phyloP scores from a whole-genome alignment of 768 basidiomycete species.

The Naganishia randhawae region DNA sequence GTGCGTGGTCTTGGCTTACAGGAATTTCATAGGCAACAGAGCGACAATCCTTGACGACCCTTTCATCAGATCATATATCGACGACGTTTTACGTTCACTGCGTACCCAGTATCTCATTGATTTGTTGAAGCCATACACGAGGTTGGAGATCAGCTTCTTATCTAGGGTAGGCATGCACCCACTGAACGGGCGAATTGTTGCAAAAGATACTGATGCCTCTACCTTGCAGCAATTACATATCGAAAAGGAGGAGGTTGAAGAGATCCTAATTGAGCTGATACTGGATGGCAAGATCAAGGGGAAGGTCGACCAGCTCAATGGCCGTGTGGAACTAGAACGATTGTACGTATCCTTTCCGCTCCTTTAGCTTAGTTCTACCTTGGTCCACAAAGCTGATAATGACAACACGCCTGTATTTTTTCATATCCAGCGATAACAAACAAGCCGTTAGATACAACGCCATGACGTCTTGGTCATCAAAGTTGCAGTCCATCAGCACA shows the following conservation, averaged over 20 bases:
- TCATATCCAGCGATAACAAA: not conserved
- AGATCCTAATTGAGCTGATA: constrained; percentile 86
- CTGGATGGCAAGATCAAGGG: constrained; percentile 97
- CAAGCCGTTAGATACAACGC: constrained; percentile 17
- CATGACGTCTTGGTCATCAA: constrained; percentile 16
- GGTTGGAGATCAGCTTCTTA: constrained; percentile 86
- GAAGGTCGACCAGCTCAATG: constrained; percentile 91
- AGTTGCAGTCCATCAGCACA: constrained; percentile 2
- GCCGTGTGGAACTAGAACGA: constrained; percentile 82
- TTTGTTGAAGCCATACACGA: constrained; percentile 94
- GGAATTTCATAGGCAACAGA: constrained; percentile 66
- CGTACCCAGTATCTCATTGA: constrained; percentile 96
- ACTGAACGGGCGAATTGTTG: not conserved
- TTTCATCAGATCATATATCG: constrained; percentile 93
- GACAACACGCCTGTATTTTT: not conserved
- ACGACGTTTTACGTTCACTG: constrained; percentile 87
- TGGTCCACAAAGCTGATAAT: not conserved
- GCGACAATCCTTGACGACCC: constrained; percentile 92
- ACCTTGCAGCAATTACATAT: constrained; percentile 82
- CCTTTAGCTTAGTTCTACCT: too few relatives aligned
- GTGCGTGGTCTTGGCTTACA: not conserved
- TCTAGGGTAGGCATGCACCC: constrained; percentile 63
- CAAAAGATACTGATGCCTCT: not conserved
- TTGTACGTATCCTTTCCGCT: constrained; percentile 53
- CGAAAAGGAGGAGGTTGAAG: constrained; percentile 85